Percentiles rank a stretch among this genome's conserved stretches.
Conservation (phyloP, 176 grass and related monocot species). For the Aegilops sharonensis region DNA sequence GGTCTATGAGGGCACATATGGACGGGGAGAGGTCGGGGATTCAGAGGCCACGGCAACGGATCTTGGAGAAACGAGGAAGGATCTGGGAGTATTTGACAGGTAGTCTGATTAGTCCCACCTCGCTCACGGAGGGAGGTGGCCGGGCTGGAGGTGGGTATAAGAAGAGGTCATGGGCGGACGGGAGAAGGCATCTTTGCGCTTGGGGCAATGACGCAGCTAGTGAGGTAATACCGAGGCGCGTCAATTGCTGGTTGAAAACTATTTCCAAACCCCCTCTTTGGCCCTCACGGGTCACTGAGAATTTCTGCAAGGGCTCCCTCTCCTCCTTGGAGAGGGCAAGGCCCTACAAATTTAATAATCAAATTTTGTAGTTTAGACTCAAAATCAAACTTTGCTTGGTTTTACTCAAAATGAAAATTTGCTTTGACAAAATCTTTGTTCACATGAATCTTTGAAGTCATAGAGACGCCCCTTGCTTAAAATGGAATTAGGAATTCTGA, state of each 20-base stretch:
- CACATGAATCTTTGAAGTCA: too few species aligned
- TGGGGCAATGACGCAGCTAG: conserved; percentile 98
- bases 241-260: conserved; percentile 99
- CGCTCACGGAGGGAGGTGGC: neutral
- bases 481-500: too few species aligned
- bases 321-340: conserved; percentile 5
- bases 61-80: too few species aligned
- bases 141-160: neutral
- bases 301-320: conserved; percentile 53
- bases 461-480: too few species aligned
- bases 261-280: conserved; percentile 82
- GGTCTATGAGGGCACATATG: too few species aligned
- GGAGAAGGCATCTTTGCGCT: conserved; percentile 48
- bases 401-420: too few species aligned
- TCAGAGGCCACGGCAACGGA: too few species aligned
- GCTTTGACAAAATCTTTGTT: too few species aligned
- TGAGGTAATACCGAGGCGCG: conserved; percentile 71
- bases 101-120: neutral
- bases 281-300: conserved; percentile 42
- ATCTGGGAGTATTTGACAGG: too few species aligned
- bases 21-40: too few species aligned
- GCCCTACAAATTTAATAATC: conserved; percentile 28
- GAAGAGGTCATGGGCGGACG: neutral
- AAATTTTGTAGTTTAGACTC: too few species aligned
- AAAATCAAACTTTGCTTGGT: too few species aligned